Evolutionary conservation across 2,329 filamentous ascomycete species (phyloP).

Genomic region (Curvularia eragrostidis): DNA sequence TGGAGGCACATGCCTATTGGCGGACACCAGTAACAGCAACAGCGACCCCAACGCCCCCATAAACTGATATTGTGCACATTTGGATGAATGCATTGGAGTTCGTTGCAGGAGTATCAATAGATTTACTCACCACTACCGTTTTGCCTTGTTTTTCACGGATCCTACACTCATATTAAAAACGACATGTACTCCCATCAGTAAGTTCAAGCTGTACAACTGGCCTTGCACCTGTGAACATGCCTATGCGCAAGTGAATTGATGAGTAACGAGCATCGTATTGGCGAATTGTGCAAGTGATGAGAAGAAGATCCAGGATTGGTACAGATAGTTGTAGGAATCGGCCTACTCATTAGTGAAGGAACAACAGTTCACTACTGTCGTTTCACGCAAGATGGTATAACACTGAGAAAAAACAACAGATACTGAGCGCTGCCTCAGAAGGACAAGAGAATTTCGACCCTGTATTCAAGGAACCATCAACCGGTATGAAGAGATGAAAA

Average conservation of each 20-base stretch:
- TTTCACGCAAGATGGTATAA: not conserved
- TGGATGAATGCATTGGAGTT: not conserved
- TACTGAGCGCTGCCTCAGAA: not conserved
- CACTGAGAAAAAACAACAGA: not conserved
- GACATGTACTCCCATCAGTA: not conserved
- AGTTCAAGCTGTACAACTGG: not conserved
- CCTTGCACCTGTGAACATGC: not conserved
- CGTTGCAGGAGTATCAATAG: not conserved
- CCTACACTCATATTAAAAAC: not conserved
- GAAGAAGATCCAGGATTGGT: not conserved
- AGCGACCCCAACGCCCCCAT: constrained; percentile 31
- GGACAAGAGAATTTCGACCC: not conserved
- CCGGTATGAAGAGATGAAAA: not conserved
- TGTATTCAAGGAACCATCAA: not conserved
- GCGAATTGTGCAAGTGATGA: not conserved
- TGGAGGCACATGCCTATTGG: constrained; percentile 36
- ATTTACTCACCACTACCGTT: not conserved
- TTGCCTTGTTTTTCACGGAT: not conserved
- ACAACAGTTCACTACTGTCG: not conserved
- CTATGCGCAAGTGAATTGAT: not conserved
- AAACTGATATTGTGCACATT: not conserved
- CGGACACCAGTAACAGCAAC: constrained; percentile 32
- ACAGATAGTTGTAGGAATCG: not conserved
- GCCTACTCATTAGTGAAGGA: not conserved
- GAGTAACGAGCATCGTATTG: not conserved